Evolutionary conservation across 2,329 filamentous ascomycete species (phyloP), one percentile per base, ranked within the genome.

Genomic region (Calonectria pteridis): DNA sequence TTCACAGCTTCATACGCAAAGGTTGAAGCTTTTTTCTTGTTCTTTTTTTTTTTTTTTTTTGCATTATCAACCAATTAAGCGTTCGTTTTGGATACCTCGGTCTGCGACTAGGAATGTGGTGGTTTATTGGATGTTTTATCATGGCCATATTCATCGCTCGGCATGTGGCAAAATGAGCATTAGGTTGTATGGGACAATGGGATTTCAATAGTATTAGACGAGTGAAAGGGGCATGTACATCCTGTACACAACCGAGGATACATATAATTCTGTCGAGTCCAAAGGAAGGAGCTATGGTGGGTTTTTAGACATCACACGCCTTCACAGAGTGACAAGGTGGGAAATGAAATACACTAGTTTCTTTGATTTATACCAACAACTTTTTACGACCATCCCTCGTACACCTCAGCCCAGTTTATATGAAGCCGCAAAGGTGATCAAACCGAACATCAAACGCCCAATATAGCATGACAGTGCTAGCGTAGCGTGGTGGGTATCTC

Each of bases 361-460:
- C 37, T 46, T 46, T 53, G 26, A 51, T 67, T 58, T 14, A 35
- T 37, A 49, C 37, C n/a, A 43, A 46, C 70, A 75, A 28, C 40
- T 55, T 35, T 51, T 62, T 75, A 53, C 70, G 66, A 66, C 72
- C 67, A 37, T 71, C 50, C 70, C 72, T 59, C 64, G 65, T 68
- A 58, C 71, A 69, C 23, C 28, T 31, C 51, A 14, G 73, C 63
- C 35, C 46, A 66, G 66, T 73, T 66, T 76, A 72, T 65, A 72
- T 67, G 66, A 70, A 70, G 40, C 59, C 64, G 58, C 55, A 26
- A 70, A 70, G 46, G 73, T 74, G 64, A 74, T 69, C 65, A 76
- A 78, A 64, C 63, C 55, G 43, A 53, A 51, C 35, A 78, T 71
- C 65, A 59, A 80, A 79, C 77, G 77, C 77, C 78, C 74, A 29